phyloP scores from a whole-genome alignment of 2,329 filamentous ascomycete genomes.

The Arthrobotrys pseudoclavata region DNA sequence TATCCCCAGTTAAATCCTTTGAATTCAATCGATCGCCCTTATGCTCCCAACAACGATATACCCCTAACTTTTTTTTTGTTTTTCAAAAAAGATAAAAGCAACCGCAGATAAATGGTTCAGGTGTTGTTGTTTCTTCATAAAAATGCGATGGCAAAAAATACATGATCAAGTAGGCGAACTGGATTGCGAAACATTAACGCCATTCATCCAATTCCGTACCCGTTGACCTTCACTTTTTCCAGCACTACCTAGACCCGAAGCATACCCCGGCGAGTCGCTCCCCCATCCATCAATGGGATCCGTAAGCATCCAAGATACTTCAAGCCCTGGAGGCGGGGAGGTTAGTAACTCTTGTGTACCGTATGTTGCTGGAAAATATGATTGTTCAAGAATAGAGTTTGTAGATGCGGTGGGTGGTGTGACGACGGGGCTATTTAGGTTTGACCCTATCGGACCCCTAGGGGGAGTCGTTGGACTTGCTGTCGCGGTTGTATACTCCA shows the following conservation, averaged over 20 bases:
- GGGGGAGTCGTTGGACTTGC: slow-evolving; percentile 38
- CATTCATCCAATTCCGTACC: slow-evolving; percentile 54
- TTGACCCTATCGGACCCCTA: slow-evolving; percentile 30
- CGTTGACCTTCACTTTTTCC: slow-evolving; percentile 32
- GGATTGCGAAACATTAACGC: slow-evolving; percentile 27
- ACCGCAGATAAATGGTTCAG: too few relatives aligned
- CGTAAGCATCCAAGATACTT: slow-evolving; percentile 41
- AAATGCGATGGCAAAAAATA: neutral
- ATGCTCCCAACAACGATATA: neutral
- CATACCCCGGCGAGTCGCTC: slow-evolving; percentile 23
- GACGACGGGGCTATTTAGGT: slow-evolving; percentile 46
- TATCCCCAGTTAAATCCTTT: slow-evolving; percentile 14
- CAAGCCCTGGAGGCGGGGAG: slow-evolving; percentile 31
- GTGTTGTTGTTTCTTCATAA: neutral
- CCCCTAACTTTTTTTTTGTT: slow-evolving; percentile 4
- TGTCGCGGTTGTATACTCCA: slow-evolving; percentile 51
- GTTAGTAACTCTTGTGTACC: slow-evolving; percentile 47
- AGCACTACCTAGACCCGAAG: slow-evolving; percentile 31
- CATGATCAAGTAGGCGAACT: slow-evolving; percentile 19
- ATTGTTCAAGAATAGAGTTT: slow-evolving; percentile 15
- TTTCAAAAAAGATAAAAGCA: neutral
- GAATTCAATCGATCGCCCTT: neutral
- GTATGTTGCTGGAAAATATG: slow-evolving; percentile 47
- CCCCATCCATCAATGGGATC: slow-evolving; percentile 26
- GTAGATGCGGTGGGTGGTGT: slow-evolving; percentile 26